Base-by-base conservation (phyloP, 169 alveolate genomes). In the Theileria annulata region DNA sequence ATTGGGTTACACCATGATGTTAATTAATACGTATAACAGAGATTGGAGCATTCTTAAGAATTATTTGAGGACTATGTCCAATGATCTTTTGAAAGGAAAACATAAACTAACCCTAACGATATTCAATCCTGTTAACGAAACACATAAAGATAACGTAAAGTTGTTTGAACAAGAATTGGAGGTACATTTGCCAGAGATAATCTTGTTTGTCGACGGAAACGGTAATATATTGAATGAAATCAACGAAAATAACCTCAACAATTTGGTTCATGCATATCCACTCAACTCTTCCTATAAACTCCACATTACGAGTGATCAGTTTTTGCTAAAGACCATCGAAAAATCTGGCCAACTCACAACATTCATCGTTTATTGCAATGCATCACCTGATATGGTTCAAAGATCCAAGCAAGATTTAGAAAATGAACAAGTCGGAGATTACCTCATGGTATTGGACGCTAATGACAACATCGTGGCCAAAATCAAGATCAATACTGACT, bases 381-480 rank as follows among this genome's bases (percentile, higher is more conserved):
- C 31, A 15, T 17, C 49, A 31, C 23, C 37, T 0, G 42, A 19
- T 8, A 12, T 21, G 71, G 12, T 27, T 21, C 27, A 30, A 15
- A 21, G 23, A 37, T 0, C 51, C 1, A 15, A n/a, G 12, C 21
- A 30, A 6, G 71, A 62, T 4, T 3, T 17, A 21, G 37, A 25
- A 15, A 9, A 62, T 21, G 66, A 19, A 25, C 66, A 19, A 19
- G 27, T 19, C 3, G 33, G 33, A 19, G 66, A 21, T 25, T 56
- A 56, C n/a, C 48, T 62, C 51, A 62, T 62, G 71, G 71, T 62
- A 6, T 21, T 62, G 25, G 42, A 62, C 13, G 71, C 74, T 28
- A 71, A 54, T 27, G 69, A 77, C 42, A 28, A 56, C 37, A 56
- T 73, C n/a, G 67, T 66, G 8, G 87, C 70, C 17, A 58, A 48